These are phyloP conservation scores for Ascochyta fabae DNA, from an alignment of 2,329 filamentous ascomycete species.

Conservation along the genomic window DNA sequence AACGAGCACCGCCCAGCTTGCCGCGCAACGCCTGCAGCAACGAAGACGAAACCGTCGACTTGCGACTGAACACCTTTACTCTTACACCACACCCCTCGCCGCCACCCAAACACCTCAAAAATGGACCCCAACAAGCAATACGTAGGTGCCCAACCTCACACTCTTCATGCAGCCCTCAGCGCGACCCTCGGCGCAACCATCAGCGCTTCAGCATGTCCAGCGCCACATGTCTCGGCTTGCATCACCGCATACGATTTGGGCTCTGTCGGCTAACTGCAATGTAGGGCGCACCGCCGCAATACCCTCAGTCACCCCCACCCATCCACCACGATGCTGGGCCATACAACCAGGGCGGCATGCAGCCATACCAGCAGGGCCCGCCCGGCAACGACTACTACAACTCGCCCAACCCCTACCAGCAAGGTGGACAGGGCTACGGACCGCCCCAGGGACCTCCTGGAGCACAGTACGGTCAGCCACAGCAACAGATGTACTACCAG, in stretches of 20 bases:
- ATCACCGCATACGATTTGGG: conserved; percentile 5
- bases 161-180: neutral
- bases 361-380: conserved; percentile 23
- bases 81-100: conserved; percentile 12
- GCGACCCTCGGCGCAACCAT: neutral
- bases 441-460: conserved; percentile 27
- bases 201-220: neutral
- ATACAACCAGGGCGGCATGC: conserved; percentile 24
- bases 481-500: conserved; percentile 47
- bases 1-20: conserved; percentile 28
- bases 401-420: conserved; percentile 33
- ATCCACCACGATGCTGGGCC: conserved; percentile 40
- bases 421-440: conserved; percentile 22
- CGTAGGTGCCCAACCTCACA: conserved; percentile 26
- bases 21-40: conserved; percentile 24
- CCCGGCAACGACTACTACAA: conserved; percentile 25
- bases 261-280: conserved; percentile 23
- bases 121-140: conserved; percentile 33
- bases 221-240: conserved; percentile 11
- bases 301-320: conserved; percentile 43
- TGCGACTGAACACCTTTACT: conserved; percentile 13
- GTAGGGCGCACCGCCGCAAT: conserved; percentile 42
- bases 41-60: conserved; percentile 10
- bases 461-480: conserved; percentile 39
- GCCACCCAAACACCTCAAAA: neutral